Evolutionary conservation across 306 rosid species (phyloP), one percentile per base, ranked within the genome.

Genomic region (Lathyrus aphaca): DNA sequence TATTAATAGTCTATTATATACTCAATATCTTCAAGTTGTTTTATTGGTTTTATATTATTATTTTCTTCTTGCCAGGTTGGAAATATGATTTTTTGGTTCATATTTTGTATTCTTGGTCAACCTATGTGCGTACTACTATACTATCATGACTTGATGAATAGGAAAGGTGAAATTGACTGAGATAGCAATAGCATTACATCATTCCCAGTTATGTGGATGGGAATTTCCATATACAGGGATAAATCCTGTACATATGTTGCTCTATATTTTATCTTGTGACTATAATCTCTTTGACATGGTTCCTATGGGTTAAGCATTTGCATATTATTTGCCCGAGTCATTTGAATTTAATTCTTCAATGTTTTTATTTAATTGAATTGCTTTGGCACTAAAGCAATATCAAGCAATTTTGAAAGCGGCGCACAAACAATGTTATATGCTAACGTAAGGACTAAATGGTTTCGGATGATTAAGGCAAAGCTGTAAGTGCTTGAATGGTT

Each of bases 101-200:
- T 87, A 80, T 94, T 94, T 76, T 75, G 97, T 66, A 94, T 94
- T 77, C 84, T 94, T 30, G 99, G 99, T 18, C 99, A 94, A 80
- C 99, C 97, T 4, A 94, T 87, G 97, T 85, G 91, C 42, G 77
- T 94, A 65, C 85, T 94, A 60, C 82, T 94, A 5, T 94, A 94
- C 73, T 94, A 94, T 82, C 99, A 94, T 17, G 99, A 94, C 84
- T 73, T 91, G 89, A 85, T 94, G 95, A 94, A 89, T 81, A 79
- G 90, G 66, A 83, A 87, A 60, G 90, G 86, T 71, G 69, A 72
- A 72, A 32, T 61, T n/a, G 81, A 82, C 56, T 83, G 74, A 83
- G 58, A 46, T 60, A 32, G 18, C 6, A 32, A 16, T 18, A 5
- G 18, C 6, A 25, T 19, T 18, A 5, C 64, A 74, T 37, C 50